Base-by-base conservation (phyloP, 2,329 filamentous ascomycete species). In the Penicillium expansum region DNA sequence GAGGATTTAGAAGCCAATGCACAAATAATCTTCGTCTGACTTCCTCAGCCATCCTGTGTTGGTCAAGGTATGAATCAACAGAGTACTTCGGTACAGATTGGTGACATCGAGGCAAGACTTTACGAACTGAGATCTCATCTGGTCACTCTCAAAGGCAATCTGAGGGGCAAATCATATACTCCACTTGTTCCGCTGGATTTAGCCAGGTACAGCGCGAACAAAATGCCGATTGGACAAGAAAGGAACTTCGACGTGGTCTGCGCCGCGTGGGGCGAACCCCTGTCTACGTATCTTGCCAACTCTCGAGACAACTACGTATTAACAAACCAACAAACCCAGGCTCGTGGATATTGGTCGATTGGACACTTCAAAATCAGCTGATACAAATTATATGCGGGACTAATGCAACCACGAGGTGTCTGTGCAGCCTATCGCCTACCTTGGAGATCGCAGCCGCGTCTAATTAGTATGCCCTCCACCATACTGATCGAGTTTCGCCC, bases 341-440 rank as follows among this genome's bases (percentile, higher is more conserved):
- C n/a, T 20, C 22, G 2, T 29, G 11, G 30, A 18, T 52, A 55
- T 55, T 48, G 22, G 39, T 57, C 32, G 42, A 49, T 47, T 47
- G 22, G 52, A 43, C 22, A 43, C 39, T 55, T 37, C 30, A 45
- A 62, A 41, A 41, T 67, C 64, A 67, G 64, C 59, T 67, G 64
- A 67, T 63, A 50, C 43, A 52, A 57, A 32, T 42, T 24, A 35
- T 35, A 56, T 66, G 64, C 64, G 62, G 57, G 59, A 47, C 62
- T 63, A 67, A 63, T 62, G 63, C 64, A 63, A 41, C 48, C 24
- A 42, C 44, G 50, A 60, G 48, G 20, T 47, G 20, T 42, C 47
- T 51, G 41, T 48, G 41, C 33, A 57, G 41, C 55, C 60, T 58
- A 58, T 62, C 47, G 30, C 44, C 50, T 24, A 35, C 24, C 20